These are phyloP conservation scores for Salix viminalis DNA, from an alignment of 345 rosid genomes.

Conservation along the genomic window DNA sequence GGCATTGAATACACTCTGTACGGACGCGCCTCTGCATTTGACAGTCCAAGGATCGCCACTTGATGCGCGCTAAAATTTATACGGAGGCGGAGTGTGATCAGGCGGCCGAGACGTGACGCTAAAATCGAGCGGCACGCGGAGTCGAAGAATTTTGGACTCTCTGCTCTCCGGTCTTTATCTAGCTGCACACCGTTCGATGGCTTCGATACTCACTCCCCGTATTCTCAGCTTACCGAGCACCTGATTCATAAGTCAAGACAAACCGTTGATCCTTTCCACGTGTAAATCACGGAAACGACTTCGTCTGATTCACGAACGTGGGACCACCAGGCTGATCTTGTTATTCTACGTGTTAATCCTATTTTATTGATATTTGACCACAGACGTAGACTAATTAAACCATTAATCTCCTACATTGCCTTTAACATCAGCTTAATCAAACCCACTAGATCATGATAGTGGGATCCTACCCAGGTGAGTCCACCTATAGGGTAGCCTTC, in stretches of 20 bases:
- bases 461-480: not conserved
- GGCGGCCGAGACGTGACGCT: conserved; percentile 35
- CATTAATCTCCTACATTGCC: not conserved
- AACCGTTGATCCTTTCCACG: conserved; percentile 2
- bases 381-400: not conserved
- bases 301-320: not conserved
- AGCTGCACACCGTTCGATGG: conserved; percentile 34
- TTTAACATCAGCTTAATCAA: not conserved
- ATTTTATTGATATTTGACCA: not conserved
- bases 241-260: conserved; percentile 1
- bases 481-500: conserved; percentile 6
- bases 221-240: conserved; percentile 26
- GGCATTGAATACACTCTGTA: no score
- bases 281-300: not conserved
- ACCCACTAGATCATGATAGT: no score
- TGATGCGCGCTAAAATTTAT: conserved; percentile 31
- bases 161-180: not conserved
- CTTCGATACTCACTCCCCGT: conserved; percentile 49
- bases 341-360: not conserved
- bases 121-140: conserved; percentile 50
- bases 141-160: not conserved
- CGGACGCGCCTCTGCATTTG: not conserved
- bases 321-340: not conserved
- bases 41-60: conserved; percentile 24
- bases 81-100: conserved; percentile 36